Base-by-base conservation (phyloP, 2,329 filamentous ascomycete species). In the Pseudogymnoascus sp. region DNA sequence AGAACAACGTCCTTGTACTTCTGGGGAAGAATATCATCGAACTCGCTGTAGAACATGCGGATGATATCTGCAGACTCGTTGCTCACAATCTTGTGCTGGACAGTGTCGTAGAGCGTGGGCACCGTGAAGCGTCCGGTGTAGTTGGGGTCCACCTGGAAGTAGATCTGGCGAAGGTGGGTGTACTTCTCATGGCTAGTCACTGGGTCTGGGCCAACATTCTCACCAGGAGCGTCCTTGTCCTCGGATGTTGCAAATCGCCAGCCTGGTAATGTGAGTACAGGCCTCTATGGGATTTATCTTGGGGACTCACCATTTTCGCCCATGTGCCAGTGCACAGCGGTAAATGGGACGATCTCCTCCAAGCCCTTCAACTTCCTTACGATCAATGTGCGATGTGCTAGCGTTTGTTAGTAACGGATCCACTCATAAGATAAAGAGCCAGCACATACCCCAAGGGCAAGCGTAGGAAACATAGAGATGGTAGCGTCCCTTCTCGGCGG, bases 341-440 rank as follows among this genome's bases (percentile, higher is more conserved):
- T 73, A 47, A 64, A 73, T 19, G 83, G 82, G 69, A 99, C 87
- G 68, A 95, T 83, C 64, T 96, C 88, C 70, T 97, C 90, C 0
- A 99, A 82, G 0, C 93, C 95, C 79, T 97, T 99, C 71, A 99
- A 83, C 74, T 91, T 88, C 64, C 93, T 84, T 2, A 90, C 89
- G 69, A 97, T 96, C 68, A 97, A 81, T 0, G 91, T 88, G 47
- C 95, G 87, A 72, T 91, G 91, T 4, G 93, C 72, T 72, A 68
- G 19, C 19, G 28, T 31, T 11, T 42, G n/a, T 33, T 19, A 60
- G 35, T 36, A 42, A 38, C 0, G 21, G 1, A 4, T 8, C 3
- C n/a, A 7, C 15, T 19, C 17, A 15, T 38, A 13, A 11, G 33
- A 31, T 5, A 23, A 15, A 19, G 11, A 21, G 28, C 5, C 2